Evolutionary conservation across 2,329 filamentous ascomycete genomes (phyloP).

Genomic region (Penicillium psychrosexuale): DNA sequence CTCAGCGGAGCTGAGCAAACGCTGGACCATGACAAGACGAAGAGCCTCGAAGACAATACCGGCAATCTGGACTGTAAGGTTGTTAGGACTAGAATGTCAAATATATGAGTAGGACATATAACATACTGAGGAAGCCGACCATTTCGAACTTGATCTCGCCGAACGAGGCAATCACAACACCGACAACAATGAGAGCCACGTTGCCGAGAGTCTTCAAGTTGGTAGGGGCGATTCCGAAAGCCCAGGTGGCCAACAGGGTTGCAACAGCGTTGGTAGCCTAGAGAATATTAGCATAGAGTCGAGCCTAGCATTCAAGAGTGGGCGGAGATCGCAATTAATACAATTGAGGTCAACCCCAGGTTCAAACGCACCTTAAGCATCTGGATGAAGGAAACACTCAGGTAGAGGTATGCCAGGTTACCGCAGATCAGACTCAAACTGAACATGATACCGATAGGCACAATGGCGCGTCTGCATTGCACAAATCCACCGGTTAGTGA

Average conservation of each 20-base stretch:
- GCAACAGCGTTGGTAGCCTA: conserved; percentile 90
- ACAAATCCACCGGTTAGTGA: neutral
- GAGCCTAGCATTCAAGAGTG: neutral
- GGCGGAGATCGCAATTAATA: neutral
- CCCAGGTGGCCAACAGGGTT: conserved; percentile 84
- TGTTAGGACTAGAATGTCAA: neutral
- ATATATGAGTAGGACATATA: neutral
- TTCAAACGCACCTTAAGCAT: conserved; percentile 77
- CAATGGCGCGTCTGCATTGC: conserved; percentile 65
- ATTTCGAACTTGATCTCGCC: conserved; percentile 86
- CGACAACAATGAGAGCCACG: conserved; percentile 87
- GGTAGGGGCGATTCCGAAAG: conserved; percentile 73
- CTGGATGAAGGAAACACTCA: conserved; percentile 95
- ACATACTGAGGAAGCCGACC: conserved; percentile 54
- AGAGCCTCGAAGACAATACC: conserved; percentile 76
- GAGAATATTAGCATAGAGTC: neutral
- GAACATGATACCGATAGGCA: conserved; percentile 95
- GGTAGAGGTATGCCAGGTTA: conserved; percentile 91
- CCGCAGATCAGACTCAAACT: conserved; percentile 93
- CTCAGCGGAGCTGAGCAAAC: conserved; percentile 68
- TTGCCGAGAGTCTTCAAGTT: conserved; percentile 85
- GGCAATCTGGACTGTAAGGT: conserved; percentile 55
- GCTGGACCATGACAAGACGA: conserved; percentile 77
- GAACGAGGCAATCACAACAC: conserved; percentile 87
- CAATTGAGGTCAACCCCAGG: conserved; percentile 13